phyloP scores from a whole-genome alignment of 2,329 filamentous ascomycete species.

The Cryphonectria japonica region DNA sequence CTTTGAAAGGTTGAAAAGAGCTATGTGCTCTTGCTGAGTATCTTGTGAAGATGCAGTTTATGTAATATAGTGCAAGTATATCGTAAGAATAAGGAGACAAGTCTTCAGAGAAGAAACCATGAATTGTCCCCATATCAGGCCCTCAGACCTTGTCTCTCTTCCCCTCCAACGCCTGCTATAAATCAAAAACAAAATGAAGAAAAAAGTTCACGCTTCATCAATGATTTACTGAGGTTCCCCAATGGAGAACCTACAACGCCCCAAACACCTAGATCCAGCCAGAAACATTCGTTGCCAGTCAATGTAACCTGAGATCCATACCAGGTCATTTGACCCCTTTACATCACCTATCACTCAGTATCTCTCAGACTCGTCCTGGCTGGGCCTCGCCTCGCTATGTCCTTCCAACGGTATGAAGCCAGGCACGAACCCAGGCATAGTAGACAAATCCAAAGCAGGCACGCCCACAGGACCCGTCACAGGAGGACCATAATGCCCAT shows the following conservation, averaged over 20 bases:
- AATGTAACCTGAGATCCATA: too few relatives aligned
- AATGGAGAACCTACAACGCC: neutral
- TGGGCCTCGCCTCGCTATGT: slow-evolving; percentile 2
- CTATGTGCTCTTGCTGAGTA: too few relatives aligned
- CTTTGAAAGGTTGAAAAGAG: too few relatives aligned
- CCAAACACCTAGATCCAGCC: neutral
- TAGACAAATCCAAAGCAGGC: slow-evolving; percentile 28
- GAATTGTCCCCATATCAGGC: neutral
- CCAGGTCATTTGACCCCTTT: too few relatives aligned
- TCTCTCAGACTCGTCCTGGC: neutral
- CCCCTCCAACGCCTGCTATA: neutral
- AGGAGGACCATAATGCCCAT: slow-evolving; percentile 52
- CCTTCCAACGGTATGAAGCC: slow-evolving; percentile 17
- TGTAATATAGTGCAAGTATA: neutral
- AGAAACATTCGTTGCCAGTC: neutral
- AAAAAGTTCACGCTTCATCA: neutral
- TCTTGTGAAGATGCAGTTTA: neutral
- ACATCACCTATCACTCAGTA: neutral
- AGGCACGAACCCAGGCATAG: slow-evolving; percentile 22
- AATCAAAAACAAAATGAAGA: neutral
- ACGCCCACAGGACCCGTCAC: slow-evolving; percentile 36
- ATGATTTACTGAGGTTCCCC: neutral
- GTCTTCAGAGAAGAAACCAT: neutral
- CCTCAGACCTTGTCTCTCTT: neutral
- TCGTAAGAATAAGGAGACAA: neutral